These are phyloP conservation scores for Heterobasidion occidentale DNA, from an alignment of 1,284 basidiomycete genomes.

Conservation along the genomic window DNA sequence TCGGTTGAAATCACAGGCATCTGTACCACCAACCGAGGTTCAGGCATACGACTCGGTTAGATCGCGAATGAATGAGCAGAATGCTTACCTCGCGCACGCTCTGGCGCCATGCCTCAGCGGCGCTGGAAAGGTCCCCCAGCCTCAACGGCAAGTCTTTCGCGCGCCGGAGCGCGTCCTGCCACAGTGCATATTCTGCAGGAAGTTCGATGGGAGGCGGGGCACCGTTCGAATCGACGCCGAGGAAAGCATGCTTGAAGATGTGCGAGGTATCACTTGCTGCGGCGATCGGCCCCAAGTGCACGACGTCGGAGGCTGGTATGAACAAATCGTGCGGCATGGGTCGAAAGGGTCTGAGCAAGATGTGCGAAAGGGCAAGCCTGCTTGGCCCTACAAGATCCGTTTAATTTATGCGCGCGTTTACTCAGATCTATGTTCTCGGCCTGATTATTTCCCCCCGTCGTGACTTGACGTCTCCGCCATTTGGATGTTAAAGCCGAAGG, in stretches of 20 bases:
- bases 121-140: slow-evolving; percentile 17
- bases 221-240: slow-evolving; percentile 26
- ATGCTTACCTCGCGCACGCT: slow-evolving; percentile 23
- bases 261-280: slow-evolving; percentile 2
- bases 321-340: not conserved
- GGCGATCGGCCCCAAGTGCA: not conserved
- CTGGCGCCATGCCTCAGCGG: slow-evolving; percentile 25
- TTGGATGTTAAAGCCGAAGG: no score
- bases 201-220: slow-evolving; percentile 33
- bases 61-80: not conserved
- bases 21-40: slow-evolving; percentile 5
- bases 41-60: not conserved
- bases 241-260: slow-evolving; percentile 30
- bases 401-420: no score
- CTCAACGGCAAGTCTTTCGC: slow-evolving; percentile 18
- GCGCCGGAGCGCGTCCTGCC: slow-evolving; percentile 29
- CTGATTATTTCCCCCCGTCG: no score
- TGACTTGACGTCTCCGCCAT: no score
- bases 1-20: slow-evolving; percentile 23
- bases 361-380: not conserved
- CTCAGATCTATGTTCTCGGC: no score
- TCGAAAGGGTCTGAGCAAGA: not conserved
- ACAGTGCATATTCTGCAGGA: slow-evolving; percentile 25
- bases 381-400: not conserved
- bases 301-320: slow-evolving; percentile 16